phyloP scores from a whole-genome alignment of 352 stramenopile genomes.

The Pythium periplocum region DNA sequence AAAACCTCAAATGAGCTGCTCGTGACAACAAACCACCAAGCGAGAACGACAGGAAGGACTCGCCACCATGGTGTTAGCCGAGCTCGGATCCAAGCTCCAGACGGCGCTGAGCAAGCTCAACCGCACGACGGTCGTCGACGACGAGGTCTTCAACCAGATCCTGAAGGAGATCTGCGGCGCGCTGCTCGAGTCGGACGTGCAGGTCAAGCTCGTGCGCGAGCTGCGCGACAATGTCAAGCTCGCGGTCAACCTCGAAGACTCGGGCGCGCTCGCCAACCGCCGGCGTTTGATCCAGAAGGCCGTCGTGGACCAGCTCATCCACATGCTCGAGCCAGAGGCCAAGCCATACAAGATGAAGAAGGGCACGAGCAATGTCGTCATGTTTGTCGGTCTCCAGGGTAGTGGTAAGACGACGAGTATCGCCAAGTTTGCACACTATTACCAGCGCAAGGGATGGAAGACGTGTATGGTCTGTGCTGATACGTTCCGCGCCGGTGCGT shows the following conservation, averaged over 20 bases:
- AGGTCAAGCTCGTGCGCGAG: conserved; percentile 86
- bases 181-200: conserved; percentile 88
- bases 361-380: conserved; percentile 89
- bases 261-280: conserved; percentile 72
- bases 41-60: neutral
- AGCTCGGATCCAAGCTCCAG: conserved; percentile 87
- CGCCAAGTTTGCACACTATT: conserved; percentile 99
- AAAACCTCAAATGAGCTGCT: no score
- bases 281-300: conserved; percentile 89
- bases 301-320: conserved; percentile 86
- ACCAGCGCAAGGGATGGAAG: conserved; percentile 97
- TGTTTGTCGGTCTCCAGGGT: conserved; percentile 93
- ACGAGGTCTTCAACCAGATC: conserved; percentile 85
- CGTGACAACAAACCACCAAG: neutral
- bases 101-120: conserved; percentile 85
- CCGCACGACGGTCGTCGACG: conserved; percentile 84
- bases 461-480: conserved; percentile 99
- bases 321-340: conserved; percentile 84
- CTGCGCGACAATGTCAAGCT: conserved; percentile 89
- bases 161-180: conserved; percentile 90
- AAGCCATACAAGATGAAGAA: conserved; percentile 90
- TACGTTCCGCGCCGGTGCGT: conserved; percentile 97
- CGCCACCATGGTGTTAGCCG: conserved; percentile 79
- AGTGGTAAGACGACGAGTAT: conserved; percentile 99
- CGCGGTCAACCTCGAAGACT: conserved; percentile 79